Percentiles rank a stretch among this genome's conserved stretches.
Conservation (phyloP, 176 grass and related monocot species). For the Thinopyrum elongatum region DNA sequence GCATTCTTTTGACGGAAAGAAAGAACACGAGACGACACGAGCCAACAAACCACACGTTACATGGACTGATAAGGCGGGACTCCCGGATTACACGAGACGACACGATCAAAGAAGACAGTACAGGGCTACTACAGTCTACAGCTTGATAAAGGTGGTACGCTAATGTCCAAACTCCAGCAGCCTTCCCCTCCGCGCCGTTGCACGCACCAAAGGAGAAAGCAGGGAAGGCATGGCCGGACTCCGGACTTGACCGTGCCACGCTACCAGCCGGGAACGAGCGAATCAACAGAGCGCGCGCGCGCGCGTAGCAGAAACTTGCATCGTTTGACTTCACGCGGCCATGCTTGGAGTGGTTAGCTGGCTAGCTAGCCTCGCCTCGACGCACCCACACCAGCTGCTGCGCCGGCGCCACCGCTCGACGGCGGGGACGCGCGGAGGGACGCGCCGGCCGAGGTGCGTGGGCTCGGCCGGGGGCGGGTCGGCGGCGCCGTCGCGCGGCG, state of each 20-base stretch:
- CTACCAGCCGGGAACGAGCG: neutral
- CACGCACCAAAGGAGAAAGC: constrained; percentile 7
- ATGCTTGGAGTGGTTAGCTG: neutral
- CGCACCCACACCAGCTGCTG: neutral
- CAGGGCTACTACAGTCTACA: no score
- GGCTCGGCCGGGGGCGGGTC: neutral
- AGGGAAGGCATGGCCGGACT: constrained; percentile 18
- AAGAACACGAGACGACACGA: neutral
- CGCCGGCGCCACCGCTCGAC: neutral
- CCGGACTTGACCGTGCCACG: neutral
- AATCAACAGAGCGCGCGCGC: neutral
- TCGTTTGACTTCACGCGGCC: neutral
- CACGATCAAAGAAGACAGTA: no score
- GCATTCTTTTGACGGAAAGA: neutral
- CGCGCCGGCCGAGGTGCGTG: neutral
- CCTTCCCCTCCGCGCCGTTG: neutral
- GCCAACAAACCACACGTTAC: no score
- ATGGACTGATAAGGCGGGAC: no score
- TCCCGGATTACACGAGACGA: no score
- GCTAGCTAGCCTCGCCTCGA: no score
- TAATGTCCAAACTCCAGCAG: constrained; percentile 29
- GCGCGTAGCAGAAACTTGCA: neutral
- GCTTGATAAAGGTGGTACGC: neutral
- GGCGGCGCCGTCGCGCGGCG: constrained; percentile 51
- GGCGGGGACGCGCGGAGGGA: neutral